Conservation (phyloP, 176 grass and related monocot species). For the Aegilops bicornis region DNA sequence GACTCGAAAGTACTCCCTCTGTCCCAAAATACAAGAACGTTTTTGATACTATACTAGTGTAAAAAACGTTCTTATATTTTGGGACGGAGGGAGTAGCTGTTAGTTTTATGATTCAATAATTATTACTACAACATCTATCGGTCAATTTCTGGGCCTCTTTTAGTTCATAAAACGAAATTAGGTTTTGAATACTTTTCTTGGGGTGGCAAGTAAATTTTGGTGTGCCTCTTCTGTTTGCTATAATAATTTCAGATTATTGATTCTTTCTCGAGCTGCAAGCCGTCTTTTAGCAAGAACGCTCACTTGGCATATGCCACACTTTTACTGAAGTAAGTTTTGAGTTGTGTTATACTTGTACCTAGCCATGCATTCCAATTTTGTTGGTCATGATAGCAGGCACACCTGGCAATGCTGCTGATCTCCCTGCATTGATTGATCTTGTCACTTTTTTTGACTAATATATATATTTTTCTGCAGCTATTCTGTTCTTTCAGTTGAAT, state of each 20-base stretch:
- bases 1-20: not conserved
- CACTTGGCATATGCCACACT: constrained; percentile 86
- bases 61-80: too few species aligned
- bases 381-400: not conserved
- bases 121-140: not conserved
- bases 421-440: not conserved
- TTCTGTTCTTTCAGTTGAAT: constrained; percentile 80
- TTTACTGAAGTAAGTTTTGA: constrained; percentile 80
- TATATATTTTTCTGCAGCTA: constrained; percentile 47
- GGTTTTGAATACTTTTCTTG: not conserved
- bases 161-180: not conserved
- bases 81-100: not conserved
- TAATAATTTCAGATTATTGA: constrained; percentile 73
- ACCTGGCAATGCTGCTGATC: constrained; percentile 6
- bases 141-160: not conserved
- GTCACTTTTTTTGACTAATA: not conserved
- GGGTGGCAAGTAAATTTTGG: not conserved
- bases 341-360: not conserved
- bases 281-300: constrained; percentile 83
- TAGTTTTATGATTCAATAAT: not conserved
- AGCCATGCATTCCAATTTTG: not conserved
- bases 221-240: constrained; percentile 20
- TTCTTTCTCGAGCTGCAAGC: constrained; percentile 63
- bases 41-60: too few species aligned
- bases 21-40: too few species aligned